Evolutionary conservation across 2,329 filamentous ascomycete genomes (phyloP).

Genomic region (Xylaria arbuscula): DNA sequence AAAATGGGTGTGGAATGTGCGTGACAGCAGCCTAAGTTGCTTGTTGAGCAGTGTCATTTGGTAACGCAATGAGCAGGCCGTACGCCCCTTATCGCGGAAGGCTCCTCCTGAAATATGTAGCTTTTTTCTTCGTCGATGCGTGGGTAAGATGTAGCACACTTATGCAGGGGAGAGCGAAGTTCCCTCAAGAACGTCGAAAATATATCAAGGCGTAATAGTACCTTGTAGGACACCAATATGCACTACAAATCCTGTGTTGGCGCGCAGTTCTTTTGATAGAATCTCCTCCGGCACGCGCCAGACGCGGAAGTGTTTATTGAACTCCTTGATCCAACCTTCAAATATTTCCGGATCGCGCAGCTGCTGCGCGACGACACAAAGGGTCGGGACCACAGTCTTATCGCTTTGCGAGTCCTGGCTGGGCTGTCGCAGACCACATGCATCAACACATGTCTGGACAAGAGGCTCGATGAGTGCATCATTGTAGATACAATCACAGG

Average conservation of each 20-base stretch:
- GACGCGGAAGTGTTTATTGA: constrained; percentile 73
- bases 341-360: constrained; percentile 87
- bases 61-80: neutral
- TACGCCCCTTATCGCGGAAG: neutral
- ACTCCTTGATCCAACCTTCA: constrained; percentile 79
- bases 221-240: constrained; percentile 76
- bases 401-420: constrained; percentile 24
- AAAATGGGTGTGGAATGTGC: neutral
- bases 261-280: constrained; percentile 68
- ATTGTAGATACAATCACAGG: constrained; percentile 97
- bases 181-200: neutral
- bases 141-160: neutral
- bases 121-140: neutral
- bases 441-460: constrained; percentile 81
- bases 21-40: neutral
- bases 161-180: neutral
- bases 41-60: neutral
- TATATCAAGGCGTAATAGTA: neutral
- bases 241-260: constrained; percentile 80
- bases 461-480: constrained; percentile 84
- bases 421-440: constrained; percentile 68
- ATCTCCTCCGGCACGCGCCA: constrained; percentile 79
- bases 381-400: constrained; percentile 59
- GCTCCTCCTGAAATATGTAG: neutral
- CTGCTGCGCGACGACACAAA: constrained; percentile 90